Conservation (phyloP, 768 basidiomycete genomes). For the Lactifluus echinatus region DNA sequence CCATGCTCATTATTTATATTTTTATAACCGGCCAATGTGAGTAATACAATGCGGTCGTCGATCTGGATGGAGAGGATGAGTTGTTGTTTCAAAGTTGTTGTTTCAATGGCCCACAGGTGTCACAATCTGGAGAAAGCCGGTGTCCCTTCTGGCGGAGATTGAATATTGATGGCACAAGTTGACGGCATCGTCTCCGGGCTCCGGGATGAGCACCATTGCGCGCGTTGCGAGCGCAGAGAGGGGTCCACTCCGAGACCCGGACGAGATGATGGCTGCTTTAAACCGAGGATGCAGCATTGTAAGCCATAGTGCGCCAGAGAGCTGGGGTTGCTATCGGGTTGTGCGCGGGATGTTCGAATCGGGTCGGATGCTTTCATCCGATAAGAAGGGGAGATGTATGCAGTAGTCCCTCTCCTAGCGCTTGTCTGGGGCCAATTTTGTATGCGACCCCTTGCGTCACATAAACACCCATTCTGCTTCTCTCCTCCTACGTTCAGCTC, state of each 20-base stretch:
- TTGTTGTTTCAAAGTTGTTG: too few relatives aligned
- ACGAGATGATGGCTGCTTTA: constrained; percentile 41
- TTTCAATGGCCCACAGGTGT: too few relatives aligned
- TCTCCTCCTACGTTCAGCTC: neutral
- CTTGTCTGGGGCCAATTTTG: neutral
- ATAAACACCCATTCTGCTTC: neutral
- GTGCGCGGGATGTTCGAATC: neutral
- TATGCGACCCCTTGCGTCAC: neutral
- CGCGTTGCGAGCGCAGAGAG: constrained; percentile 39
- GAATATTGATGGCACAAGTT: constrained; percentile 45
- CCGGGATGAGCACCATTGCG: constrained; percentile 30
- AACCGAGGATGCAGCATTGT: constrained; percentile 38
- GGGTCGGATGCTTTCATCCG: neutral
- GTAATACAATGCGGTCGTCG: too few relatives aligned
- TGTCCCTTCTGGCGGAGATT: constrained; percentile 42
- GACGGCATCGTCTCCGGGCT: constrained; percentile 42
- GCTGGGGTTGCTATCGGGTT: neutral
- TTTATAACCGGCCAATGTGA: too few relatives aligned
- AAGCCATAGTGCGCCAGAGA: constrained; percentile 6
- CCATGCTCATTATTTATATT: too few relatives aligned
- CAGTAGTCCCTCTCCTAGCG: too few relatives aligned
- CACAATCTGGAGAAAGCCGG: constrained; percentile 34
- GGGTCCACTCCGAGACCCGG: constrained; percentile 45
- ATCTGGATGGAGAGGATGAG: too few relatives aligned
- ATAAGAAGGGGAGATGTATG: neutral